Evolutionary conservation across 768 basidiomycete species (phyloP), one percentile per base, ranked within the genome.

Genomic region (Termitomyces sp.): DNA sequence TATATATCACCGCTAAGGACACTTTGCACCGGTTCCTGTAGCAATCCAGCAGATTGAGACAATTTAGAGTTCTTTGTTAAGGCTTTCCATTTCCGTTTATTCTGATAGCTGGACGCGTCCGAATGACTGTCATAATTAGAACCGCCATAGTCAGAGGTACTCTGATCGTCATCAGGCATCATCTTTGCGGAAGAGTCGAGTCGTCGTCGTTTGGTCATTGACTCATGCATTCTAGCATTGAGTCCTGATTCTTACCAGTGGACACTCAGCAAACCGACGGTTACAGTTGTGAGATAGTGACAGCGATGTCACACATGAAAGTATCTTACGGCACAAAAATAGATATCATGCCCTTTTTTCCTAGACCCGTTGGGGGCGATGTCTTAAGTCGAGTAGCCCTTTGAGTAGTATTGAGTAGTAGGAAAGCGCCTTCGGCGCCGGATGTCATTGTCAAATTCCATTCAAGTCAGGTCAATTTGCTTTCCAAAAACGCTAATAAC

Each of bases 91-190:
- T 56, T 57, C 1, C 54, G 52, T 45, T 56, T 48, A 2, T 56
- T 19, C 30, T 44, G 34, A 46, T 59, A 55, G 51, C 50, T 60
- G 17, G 55, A 51, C 8, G 43, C 30, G 30, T 52, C 49, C 3
- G 55, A 54, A 14, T 43, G 60, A 48, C 40, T 40, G 34, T 63
- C 64, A n/a, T n/a, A n/a, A n/a, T n/a, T n/a, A 35, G 60, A 63
- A 57, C 60, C 59, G 27, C 56, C 56, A 50, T 59, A 19, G 25
- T 59, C 57, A 27, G 45, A 45, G 40, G 45, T 8, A n/a, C 21
- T 39, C 10, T 40, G 10, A 27, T 54, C 43, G 19, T 30, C 35
- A 32, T 42, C 46, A 32, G 43, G 43, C 49, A 43, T 43, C 49
- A 43, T 43, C 16, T 48, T 27, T 14, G 48, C 23, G 10, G 16